Conservation (phyloP, 2,329 filamentous ascomycete species). For the Arthrobotrys iridis region DNA sequence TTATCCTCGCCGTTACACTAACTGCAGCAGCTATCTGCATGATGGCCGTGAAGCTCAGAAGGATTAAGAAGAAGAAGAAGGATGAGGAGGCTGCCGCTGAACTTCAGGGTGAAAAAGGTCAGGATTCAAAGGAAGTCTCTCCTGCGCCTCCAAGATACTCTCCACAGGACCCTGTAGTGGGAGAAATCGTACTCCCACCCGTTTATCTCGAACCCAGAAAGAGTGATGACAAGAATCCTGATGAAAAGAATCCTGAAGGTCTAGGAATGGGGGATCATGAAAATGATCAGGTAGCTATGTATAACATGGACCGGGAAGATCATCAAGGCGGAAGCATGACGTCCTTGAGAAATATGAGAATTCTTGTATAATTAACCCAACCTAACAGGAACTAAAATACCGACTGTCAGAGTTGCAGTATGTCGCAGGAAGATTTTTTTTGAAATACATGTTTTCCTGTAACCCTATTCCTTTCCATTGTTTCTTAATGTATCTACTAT, state of each 20-base stretch:
- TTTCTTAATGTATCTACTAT: no score
- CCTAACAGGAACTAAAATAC: no score
- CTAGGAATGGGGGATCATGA: background rate
- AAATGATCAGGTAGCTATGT: no score
- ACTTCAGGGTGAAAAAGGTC: background rate
- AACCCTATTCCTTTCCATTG: no score
- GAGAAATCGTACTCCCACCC: background rate
- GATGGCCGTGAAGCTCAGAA: background rate
- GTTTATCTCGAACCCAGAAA: background rate
- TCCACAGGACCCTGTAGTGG: background rate
- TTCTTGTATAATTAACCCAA: background rate
- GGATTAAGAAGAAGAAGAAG: background rate
- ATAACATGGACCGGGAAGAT: background rate
- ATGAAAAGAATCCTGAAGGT: background rate
- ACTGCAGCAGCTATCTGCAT: background rate
- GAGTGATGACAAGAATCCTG: background rate
- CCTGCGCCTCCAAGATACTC: constrained; percentile 16
- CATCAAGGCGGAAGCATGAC: background rate
- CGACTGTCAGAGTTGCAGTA: no score
- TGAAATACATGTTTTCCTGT: no score
- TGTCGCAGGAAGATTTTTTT: background rate
- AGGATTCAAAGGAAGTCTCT: background rate
- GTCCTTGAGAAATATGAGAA: background rate
- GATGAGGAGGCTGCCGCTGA: background rate
- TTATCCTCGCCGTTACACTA: background rate